phyloP scores from a whole-genome alignment of 345 rosid species.

The Arabidopsis suecica region DNA sequence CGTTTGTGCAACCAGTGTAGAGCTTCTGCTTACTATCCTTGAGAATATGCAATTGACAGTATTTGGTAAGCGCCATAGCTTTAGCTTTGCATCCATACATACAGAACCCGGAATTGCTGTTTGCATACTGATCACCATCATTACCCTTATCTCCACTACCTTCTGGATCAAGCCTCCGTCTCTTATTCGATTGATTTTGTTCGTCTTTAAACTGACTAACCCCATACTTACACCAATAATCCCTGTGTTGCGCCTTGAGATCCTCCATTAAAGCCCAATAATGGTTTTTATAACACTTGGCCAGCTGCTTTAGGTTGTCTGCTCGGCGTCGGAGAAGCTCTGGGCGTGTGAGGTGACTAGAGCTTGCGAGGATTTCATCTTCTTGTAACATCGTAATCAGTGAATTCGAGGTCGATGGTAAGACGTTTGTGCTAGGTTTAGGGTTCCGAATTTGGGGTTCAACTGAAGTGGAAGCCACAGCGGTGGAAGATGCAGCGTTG shows the following conservation, averaged over 20 bases:
- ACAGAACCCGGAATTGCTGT: conserved; percentile 55
- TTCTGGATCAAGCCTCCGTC: conserved; percentile 30
- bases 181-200: conserved; percentile 41
- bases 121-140: conserved; percentile 49
- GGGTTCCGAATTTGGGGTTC: conserved; percentile 43
- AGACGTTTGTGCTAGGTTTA: conserved; percentile 30
- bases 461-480: conserved; percentile 24
- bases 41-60: conserved; percentile 85
- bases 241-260: conserved; percentile 56
- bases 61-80: conserved; percentile 88
- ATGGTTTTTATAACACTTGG: conserved; percentile 48
- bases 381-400: conserved; percentile 48
- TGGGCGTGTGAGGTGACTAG: conserved; percentile 68
- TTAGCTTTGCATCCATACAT: conserved; percentile 77
- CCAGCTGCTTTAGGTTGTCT: conserved; percentile 60
- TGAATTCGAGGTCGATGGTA: conserved; percentile 24
- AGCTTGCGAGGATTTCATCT: conserved; percentile 56
- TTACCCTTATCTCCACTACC: conserved; percentile 56
- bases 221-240: conserved; percentile 68
- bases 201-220: conserved; percentile 61
- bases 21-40: conserved; percentile 89
- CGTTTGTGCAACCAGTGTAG: conserved; percentile 78
- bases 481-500: neutral
- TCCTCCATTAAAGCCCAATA: conserved; percentile 78
- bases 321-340: conserved; percentile 76